Conservation (phyloP, 2,329 filamentous ascomycete species). For the Microdochium trichocladiopsis region DNA sequence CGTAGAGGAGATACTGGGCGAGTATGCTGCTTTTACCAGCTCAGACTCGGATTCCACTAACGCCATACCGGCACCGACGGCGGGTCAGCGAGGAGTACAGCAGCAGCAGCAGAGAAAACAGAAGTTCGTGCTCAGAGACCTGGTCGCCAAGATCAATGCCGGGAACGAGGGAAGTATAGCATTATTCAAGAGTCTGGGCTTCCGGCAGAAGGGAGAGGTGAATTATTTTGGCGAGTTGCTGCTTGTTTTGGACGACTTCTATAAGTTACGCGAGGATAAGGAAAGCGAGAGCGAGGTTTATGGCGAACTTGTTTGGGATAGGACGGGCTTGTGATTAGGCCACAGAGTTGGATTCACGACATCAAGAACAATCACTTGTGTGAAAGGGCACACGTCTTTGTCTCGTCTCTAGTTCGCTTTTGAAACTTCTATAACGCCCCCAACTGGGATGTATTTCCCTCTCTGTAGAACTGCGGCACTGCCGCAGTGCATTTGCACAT, state of each 20-base stretch:
- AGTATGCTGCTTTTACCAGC: conserved; percentile 39
- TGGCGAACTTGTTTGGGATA: conserved; percentile 3
- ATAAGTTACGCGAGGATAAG: neutral
- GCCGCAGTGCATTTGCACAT: too few species aligned
- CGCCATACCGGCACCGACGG: too few species aligned
- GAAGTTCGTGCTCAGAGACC: conserved; percentile 27
- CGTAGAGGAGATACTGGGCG: conserved; percentile 44
- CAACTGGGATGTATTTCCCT: too few species aligned
- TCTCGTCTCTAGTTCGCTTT: neutral
- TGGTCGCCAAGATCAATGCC: conserved; percentile 54
- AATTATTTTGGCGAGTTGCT: conserved; percentile 57
- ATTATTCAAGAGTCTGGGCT: conserved; percentile 45
- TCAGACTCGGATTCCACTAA: conserved; percentile 13
- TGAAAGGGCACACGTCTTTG: neutral
- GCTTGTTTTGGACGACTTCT: conserved; percentile 31
- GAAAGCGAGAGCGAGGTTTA: conserved; percentile 2
- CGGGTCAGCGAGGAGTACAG: conserved; percentile 1
- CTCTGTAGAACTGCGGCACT: too few species aligned
- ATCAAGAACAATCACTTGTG: neutral
- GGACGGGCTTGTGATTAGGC: neutral
- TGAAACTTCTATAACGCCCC: too few species aligned
- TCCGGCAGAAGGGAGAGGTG: conserved; percentile 39
- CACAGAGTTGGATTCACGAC: neutral
- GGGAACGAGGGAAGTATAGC: conserved; percentile 43
- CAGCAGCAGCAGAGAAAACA: conserved; percentile 1